phyloP scores from a whole-genome alignment of 345 rosid species.

The Eucalyptus cloeziana region DNA sequence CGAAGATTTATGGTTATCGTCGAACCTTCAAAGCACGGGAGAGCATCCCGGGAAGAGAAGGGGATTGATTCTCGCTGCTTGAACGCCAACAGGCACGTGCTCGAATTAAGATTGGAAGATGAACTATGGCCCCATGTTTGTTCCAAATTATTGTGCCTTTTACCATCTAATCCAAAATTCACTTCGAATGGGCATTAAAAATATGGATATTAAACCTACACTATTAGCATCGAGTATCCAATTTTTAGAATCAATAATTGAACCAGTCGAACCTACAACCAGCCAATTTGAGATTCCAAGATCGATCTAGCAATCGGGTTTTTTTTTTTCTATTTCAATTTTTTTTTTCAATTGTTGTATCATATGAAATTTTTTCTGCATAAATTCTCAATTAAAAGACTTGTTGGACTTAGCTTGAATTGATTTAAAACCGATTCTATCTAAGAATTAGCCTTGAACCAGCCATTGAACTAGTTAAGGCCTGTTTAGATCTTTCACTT shows the following conservation, averaged over 20 bases:
- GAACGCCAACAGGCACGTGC: not conserved
- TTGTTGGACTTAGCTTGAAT: not conserved
- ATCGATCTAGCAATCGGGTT: not conserved
- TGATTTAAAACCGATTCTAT: not conserved
- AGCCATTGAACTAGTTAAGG: rapidly evolving
- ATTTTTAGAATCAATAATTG: not conserved
- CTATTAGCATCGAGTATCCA: rapidly evolving
- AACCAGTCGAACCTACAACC: rapidly evolving
- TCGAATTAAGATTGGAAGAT: not conserved
- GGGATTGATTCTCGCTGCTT: not conserved
- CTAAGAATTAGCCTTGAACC: rapidly evolving
- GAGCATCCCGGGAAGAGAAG: not conserved
- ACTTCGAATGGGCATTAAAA: not conserved
- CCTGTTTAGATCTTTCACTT: rapidly evolving
- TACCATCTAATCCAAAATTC: not conserved
- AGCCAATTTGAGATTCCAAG: rapidly evolving
- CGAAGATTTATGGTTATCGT: not conserved
- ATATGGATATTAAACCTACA: not conserved
- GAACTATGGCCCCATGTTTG: not conserved
- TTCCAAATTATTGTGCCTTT: not conserved
- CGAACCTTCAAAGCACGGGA: not conserved
- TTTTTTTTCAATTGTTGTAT: not conserved
- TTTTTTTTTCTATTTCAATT: not conserved
- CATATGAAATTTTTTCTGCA: not conserved
- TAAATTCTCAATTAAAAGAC: rapidly evolving